Base-by-base conservation (phyloP, 441 rosid genomes). In the Syzygium syzygioides region DNA sequence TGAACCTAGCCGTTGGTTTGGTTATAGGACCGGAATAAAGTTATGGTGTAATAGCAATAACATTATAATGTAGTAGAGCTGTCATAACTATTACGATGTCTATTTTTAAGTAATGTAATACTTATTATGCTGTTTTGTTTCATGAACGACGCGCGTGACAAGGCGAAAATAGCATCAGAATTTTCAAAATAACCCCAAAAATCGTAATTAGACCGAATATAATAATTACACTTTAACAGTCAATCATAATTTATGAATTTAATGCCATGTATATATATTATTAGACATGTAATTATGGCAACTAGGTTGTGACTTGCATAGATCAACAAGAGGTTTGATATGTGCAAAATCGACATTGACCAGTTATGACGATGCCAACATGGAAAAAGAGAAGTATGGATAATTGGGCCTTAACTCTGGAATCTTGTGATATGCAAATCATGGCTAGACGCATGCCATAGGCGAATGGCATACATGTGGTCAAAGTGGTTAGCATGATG, bases 1-100 rank as follows among this genome's bases (percentile, higher is more conserved):
- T 5, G 28, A 1, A 71, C 28, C 0, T 10, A 13, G 50, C 0
- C 9, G 1, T 20, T 4, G 0, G 26, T 32, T 68, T 32, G 25
- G 45, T 68, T 68, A 9, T 14, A 41, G 1, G 11, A 32, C 17
- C 9, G 19, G 7, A 34, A 34, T 68, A 19, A 62, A 62, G 19
- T 62, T 9, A 0, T 14, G 4, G n/a, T n/a, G 34, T 62, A 1
- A n/a, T 13, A 28, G 4, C 19, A 3, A 2, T 15, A 28, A 32
- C 26, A 34, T 34, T 18, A 4, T 34, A 68, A 18, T 34, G 8
- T 19, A 34, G 45, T 34, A 19, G 26, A 34, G 26, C 45, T 9
- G 6, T 34, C 19, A 34, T 4, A 68, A 23, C 41, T 32, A 18
- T 32, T 18, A 34, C 34, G 7, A 34, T 68, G 79, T 68, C 19